Conservation (phyloP, 2,329 filamentous ascomycete species). For the Botrytis fabae region DNA sequence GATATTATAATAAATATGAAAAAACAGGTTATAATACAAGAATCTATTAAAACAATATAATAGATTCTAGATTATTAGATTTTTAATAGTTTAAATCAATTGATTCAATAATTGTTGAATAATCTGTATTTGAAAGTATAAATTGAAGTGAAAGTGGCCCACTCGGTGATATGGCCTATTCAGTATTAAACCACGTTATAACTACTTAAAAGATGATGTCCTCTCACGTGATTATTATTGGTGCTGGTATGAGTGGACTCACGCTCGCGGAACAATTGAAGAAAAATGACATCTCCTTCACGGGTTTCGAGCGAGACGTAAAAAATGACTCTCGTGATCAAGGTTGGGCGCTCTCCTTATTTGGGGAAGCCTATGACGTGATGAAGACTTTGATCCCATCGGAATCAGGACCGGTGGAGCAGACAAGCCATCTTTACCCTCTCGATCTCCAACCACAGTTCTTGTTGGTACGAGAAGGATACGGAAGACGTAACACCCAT, state of each 20-base stretch:
- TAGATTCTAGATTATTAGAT: no score
- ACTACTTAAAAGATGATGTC: not conserved
- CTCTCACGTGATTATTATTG: slow-evolving; percentile 36
- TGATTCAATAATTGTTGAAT: no score
- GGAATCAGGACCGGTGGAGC: not conserved
- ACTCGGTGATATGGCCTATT: no score
- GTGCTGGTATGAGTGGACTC: slow-evolving; percentile 20
- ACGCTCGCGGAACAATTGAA: not conserved
- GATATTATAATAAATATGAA: no score
- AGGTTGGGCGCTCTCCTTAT: not conserved
- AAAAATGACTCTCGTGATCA: not conserved
- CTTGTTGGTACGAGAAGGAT: not conserved
- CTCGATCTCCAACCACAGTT: not conserved
- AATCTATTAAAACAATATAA: no score
- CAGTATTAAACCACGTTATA: no score
- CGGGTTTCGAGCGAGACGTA: not conserved
- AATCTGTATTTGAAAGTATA: no score
- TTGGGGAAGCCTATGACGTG: not conserved
- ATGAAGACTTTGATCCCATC: not conserved
- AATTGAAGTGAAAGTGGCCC: no score
- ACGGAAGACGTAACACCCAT: no score
- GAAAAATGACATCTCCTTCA: not conserved
- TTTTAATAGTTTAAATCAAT: no score
- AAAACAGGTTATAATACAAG: no score
- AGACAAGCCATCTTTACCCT: not conserved